A percentile compares a stretch with the other conserved stretches of the same genome.
These are phyloP conservation scores for Boletales sp. DNA, from an alignment of 768 basidiomycete genomes.

Conservation along the genomic window DNA sequence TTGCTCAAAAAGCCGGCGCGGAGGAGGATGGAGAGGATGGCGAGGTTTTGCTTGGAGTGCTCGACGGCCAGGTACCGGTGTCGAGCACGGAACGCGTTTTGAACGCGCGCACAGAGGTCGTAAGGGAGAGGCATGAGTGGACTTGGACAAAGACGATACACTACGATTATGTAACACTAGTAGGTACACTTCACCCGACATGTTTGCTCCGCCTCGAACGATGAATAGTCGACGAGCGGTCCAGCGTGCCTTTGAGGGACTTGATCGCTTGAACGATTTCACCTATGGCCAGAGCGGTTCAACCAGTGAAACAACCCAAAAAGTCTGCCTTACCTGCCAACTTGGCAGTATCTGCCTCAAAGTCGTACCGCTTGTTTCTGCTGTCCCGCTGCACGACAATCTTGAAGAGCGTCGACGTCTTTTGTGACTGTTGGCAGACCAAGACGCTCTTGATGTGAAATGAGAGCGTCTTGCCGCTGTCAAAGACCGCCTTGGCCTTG, in stretches of 20 bases:
- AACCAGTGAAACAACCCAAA: neutral
- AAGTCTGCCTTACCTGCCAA: slow-evolving; percentile 56
- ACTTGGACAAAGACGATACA: neutral
- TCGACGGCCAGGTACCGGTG: slow-evolving; percentile 73
- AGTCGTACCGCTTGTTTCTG: slow-evolving; percentile 90
- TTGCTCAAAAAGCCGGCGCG: slow-evolving; percentile 85
- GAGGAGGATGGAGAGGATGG: slow-evolving; percentile 88
- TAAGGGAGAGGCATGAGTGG: slow-evolving; percentile 56
- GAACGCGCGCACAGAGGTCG: slow-evolving; percentile 85
- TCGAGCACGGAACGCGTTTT: slow-evolving; percentile 89
- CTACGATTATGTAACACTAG: slow-evolving; percentile 13
- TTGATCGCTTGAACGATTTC: slow-evolving; percentile 78
- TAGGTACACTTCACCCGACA: slow-evolving; percentile 33
- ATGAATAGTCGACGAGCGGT: slow-evolving; percentile 61
- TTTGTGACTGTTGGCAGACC: slow-evolving; percentile 78
- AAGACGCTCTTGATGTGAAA: slow-evolving; percentile 89
- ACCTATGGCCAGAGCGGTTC: slow-evolving; percentile 33
- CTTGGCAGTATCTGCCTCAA: slow-evolving; percentile 88
- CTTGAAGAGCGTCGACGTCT: slow-evolving; percentile 82
- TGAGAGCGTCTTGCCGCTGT: slow-evolving; percentile 85
- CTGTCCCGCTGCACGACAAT: slow-evolving; percentile 74
- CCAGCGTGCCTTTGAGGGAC: slow-evolving; percentile 58
- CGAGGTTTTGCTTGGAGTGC: slow-evolving; percentile 87
- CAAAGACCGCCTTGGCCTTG: slow-evolving; percentile 77
- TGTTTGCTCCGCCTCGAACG: slow-evolving; percentile 62